A percentile compares a stretch with the other conserved stretches of the same genome.
phyloP scores from a whole-genome alignment of 306 rosid species.

The Phaseolus lunatus region DNA sequence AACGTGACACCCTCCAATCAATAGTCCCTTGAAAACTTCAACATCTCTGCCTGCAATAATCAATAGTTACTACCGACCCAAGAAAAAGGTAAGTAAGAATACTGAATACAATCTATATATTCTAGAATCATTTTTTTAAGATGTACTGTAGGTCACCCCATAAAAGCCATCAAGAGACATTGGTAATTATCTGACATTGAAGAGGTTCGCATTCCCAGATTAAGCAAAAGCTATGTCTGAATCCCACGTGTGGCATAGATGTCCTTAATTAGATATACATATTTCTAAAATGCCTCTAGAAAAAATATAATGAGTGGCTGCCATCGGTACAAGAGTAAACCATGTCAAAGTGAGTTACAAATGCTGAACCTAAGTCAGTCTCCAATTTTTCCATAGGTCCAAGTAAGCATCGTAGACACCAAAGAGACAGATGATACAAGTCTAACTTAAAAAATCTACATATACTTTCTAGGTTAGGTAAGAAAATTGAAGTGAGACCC shows the following conservation, averaged over 20 bases:
- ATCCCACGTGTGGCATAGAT: conserved; percentile 32
- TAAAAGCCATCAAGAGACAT: neutral
- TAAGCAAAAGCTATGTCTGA: neutral
- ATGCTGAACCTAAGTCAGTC: conserved; percentile 14
- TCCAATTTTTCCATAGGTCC: neutral
- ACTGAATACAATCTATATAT: neutral
- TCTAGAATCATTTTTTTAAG: conserved; percentile 20
- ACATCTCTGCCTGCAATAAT: conserved; percentile 70
- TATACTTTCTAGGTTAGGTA: conserved; percentile 3
- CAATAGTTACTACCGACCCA: conserved; percentile 22
- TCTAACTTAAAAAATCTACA: conserved; percentile 21
- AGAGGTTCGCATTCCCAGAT: conserved; percentile 2
- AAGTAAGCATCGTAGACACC: neutral
- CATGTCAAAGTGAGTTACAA: too few relatives aligned
- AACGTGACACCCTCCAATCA: conserved; percentile 41
- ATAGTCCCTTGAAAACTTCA: conserved; percentile 70
- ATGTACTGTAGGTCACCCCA: neutral
- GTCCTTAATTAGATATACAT: conserved; percentile 4
- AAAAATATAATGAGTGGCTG: neutral
- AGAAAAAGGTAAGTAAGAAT: neutral
- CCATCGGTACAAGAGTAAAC: neutral
- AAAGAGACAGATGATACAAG: neutral
- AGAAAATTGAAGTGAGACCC: neutral
- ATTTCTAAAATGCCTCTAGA: neutral
- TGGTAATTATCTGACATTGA: conserved; percentile 6